A percentile compares a stretch with the other conserved stretches of the same genome.
phyloP scores from a whole-genome alignment of 2,329 filamentous ascomycete species.

The Aspergillus tubingensis region DNA sequence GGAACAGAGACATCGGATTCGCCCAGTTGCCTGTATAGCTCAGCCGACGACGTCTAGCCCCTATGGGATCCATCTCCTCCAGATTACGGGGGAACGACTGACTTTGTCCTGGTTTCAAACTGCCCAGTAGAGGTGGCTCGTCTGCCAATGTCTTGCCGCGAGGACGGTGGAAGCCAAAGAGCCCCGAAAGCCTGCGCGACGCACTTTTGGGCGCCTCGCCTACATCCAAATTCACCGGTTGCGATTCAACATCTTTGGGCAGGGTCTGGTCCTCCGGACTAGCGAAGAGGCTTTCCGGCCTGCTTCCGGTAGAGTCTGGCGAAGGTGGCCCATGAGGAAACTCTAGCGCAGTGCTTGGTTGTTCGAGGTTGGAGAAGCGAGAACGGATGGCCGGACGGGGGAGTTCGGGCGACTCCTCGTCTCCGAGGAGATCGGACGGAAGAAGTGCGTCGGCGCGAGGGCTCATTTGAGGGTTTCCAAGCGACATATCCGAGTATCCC shows the following conservation, averaged over 20 bases:
- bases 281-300: conserved; percentile 47
- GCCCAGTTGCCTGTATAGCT: conserved; percentile 61
- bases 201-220: conserved; percentile 45
- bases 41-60: conserved; percentile 53
- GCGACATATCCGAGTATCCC: conserved; percentile 57
- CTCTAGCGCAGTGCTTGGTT: conserved; percentile 34
- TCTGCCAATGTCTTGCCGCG: conserved; percentile 63
- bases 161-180: conserved; percentile 61
- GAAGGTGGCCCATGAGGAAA: conserved; percentile 45
- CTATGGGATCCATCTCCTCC: conserved; percentile 54
- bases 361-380: conserved; percentile 34
- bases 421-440: conserved; percentile 62
- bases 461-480: conserved; percentile 64
- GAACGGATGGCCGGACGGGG: conserved; percentile 31
- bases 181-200: conserved; percentile 57
- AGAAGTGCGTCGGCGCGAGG: conserved; percentile 63
- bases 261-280: conserved; percentile 47
- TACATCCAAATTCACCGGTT: conserved; percentile 34
- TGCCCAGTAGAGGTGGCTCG: conserved; percentile 59
- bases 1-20: conserved; percentile 52
- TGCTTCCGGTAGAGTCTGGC: conserved; percentile 47
- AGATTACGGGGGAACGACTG: conserved; percentile 63
- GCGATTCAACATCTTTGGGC: conserved; percentile 38
- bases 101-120: conserved; percentile 61
- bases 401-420: conserved; percentile 51